These are phyloP conservation scores for Apiospora phragmitis DNA, from an alignment of 2,329 filamentous ascomycete species.

Conservation along the genomic window DNA sequence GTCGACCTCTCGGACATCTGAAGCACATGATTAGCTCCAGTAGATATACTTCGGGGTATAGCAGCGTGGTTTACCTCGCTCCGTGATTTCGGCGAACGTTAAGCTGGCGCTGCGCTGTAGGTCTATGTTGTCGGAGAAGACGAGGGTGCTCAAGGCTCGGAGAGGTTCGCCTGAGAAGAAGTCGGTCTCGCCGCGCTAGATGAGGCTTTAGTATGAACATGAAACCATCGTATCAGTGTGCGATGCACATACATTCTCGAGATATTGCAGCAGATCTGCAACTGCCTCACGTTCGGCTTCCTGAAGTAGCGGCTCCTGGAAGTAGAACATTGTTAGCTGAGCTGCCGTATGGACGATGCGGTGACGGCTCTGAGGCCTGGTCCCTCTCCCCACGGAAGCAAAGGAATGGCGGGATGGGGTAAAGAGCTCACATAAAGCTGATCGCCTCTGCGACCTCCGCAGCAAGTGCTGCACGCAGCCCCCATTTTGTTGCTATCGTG, in stretches of 20 bases:
- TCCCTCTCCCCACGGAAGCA: background rate
- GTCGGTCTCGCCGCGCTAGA: constrained; percentile 88
- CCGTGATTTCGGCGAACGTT: constrained; percentile 98
- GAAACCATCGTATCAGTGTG: background rate
- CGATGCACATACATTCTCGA: constrained; percentile 79
- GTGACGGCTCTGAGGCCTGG: background rate
- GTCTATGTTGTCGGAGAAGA: constrained; percentile 98
- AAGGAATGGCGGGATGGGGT: background rate
- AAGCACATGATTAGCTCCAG: constrained; percentile 17
- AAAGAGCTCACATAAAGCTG: constrained; percentile 9
- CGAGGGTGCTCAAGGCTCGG: constrained; percentile 88
- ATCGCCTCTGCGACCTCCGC: constrained; percentile 12
- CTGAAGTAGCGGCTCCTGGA: constrained; percentile 85
- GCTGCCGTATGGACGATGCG: background rate
- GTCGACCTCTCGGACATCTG: constrained; percentile 96
- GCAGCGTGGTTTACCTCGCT: constrained; percentile 69
- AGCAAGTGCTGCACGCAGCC: constrained; percentile 12
- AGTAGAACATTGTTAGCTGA: constrained; percentile 34
- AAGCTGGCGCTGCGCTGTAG: constrained; percentile 95
- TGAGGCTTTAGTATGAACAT: background rate
- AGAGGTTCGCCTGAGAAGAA: constrained; percentile 97
- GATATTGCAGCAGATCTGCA: constrained; percentile 89
- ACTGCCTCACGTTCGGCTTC: constrained; percentile 97
- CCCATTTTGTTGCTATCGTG: constrained; percentile 10
- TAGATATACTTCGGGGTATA: background rate